Evolutionary conservation across 2,329 filamentous ascomycete species (phyloP), one percentile per base, ranked within the genome.

Genomic region (Aspergillus bombycis): DNA sequence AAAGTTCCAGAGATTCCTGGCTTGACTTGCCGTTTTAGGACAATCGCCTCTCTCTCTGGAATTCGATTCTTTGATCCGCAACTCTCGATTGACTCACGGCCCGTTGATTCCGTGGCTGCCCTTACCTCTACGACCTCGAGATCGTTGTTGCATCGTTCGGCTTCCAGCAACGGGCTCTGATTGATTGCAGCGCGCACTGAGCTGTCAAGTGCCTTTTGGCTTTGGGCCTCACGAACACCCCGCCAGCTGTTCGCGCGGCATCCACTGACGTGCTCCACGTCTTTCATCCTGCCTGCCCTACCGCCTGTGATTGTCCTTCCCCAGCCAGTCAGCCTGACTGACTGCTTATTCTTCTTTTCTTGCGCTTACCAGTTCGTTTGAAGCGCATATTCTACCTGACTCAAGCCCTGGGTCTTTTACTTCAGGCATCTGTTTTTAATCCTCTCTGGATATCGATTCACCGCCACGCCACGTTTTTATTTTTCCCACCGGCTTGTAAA

Each of bases 91-190:
- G 52, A 54, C 65, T 60, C 52, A 30, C 46, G 46, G 46, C 26
- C 46, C 46, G 46, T 52, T 6, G 26, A 52, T 52, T 52, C 46
- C 46, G 26, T 30, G 14, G 34, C 26, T 30, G n/a, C 26, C 26
- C 65, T 65, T 64, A 34, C 50, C 48, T 60, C 45, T 36, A 36
- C 34, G 7, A 36, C 34, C 12, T 36, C 5, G 34, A 50, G 62
- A 60, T 48, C 57, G 52, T 66, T 64, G 68, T 64, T 62, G 66
- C 65, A 61, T 62, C 73, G 63, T 69, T 70, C 26, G 8, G 38
- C 38, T n/a, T 52, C 52, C 52, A 55, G 69, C 74, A 77, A 77
- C 69, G 76, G 73, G 68, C 32, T 58, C 55, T 60, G 63, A 63
- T 58, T 56, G 62, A 62, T 61, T 63, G 62, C 65, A 58, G 57